phyloP scores from a whole-genome alignment of 805 yeast genomes.

The Barnettozyma populi region DNA sequence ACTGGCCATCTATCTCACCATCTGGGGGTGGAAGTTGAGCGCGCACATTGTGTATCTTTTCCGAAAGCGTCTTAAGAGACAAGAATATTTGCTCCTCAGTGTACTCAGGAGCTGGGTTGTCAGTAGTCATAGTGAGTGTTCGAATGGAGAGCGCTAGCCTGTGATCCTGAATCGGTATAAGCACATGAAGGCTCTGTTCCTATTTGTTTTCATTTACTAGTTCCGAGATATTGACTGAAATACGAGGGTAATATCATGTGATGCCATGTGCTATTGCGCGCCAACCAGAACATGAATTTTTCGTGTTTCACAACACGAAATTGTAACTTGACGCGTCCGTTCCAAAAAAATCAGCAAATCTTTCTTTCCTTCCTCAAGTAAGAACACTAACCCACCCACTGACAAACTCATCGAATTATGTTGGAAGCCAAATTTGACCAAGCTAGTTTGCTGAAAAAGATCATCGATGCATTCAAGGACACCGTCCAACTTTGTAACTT shows the following conservation, averaged over 20 bases:
- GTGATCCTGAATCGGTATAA: no score
- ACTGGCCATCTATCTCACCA: constrained; percentile 27
- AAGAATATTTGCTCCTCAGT: constrained; percentile 5
- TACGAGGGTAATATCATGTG: not conserved
- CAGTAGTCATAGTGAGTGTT: not conserved
- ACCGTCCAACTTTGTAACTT: constrained; percentile 93
- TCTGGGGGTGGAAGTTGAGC: constrained; percentile 3
- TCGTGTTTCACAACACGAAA: not conserved
- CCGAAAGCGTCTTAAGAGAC: constrained; percentile 10
- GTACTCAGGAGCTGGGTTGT: not conserved
- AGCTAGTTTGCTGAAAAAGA: constrained; percentile 86
- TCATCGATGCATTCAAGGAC: constrained; percentile 91
- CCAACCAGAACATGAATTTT: not conserved
- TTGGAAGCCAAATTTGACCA: constrained; percentile 95
- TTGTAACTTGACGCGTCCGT: constrained; percentile 1
- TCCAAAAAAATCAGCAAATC: not conserved
- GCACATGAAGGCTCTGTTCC: no score
- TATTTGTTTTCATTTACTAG: not conserved
- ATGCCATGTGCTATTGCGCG: not conserved
- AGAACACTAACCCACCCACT: not conserved
- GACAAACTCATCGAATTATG: constrained; percentile 41
- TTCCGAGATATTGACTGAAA: not conserved
- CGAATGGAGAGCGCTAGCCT: not conserved
- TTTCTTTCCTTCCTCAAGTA: not conserved
- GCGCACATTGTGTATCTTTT: constrained; percentile 12